Evolutionary conservation across 306 rosid species (phyloP), one percentile per base, ranked within the genome.

Genomic region (Echinosophora koreensis): DNA sequence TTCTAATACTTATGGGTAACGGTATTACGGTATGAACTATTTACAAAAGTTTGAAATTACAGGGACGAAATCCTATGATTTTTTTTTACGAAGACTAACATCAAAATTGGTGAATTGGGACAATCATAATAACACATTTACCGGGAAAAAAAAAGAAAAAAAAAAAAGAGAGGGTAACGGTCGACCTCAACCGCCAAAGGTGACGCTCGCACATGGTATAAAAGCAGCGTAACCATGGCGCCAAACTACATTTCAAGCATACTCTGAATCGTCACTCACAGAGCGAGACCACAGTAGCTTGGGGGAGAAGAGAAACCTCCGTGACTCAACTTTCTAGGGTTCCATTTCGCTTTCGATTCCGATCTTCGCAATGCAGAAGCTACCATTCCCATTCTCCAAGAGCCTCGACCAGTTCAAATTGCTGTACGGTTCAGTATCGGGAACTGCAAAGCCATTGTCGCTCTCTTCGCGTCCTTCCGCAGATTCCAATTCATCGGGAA

Each of bases 391-490:
- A 64, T 86, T 84, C 88, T 74, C 87, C 80, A 90, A 87, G 85
- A 90, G 88, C 86, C 85, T 90, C 78, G 97, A 91, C 68, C 90
- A 88, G 59, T 87, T 91, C 89, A 95, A 91, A 86, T 92, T 98
- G 56, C 77, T 91, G 32, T 84, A 90, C 57, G 87, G 89, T 81
- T 73, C 92, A 3, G 81, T 68, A 14, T 55, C 90, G 1, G 91
- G 86, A 83, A 73, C 85, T 39, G 28, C 86, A 5, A 95, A 95
- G 81, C 54, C 85, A 68, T 82, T 78, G 6, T 64, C 90, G 22
- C 84, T 88, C 74, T 78, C 97, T 47, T 50, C 86, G 30, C 88
- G 86, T 37, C 81, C 85, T 69, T 76, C 86, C 49, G 17, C 88
- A 22, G 91, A 92, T 78, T 86, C 97, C 37, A 57, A 56, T 69